A percentile compares a stretch with the other conserved stretches of the same genome.
These are phyloP conservation scores for Sarcodon sp. DNA, from an alignment of 768 basidiomycete genomes.

Conservation along the genomic window DNA sequence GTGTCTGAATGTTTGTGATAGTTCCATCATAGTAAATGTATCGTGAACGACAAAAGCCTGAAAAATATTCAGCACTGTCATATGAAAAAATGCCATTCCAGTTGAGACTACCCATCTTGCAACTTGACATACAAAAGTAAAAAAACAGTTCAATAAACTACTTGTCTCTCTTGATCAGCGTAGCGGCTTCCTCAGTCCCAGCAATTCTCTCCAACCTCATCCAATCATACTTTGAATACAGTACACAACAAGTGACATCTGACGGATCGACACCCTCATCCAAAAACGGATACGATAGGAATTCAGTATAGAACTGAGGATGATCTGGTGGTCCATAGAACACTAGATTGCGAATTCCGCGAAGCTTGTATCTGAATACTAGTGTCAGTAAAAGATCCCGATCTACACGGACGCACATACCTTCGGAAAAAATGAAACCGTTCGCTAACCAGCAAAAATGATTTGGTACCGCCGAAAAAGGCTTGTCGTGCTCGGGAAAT, in stretches of 20 bases:
- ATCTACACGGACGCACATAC: slow-evolving; percentile 20
- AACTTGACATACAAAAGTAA: too few species aligned
- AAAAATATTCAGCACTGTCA: too few species aligned
- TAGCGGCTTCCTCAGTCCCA: slow-evolving; percentile 24
- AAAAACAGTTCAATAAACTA: too few species aligned
- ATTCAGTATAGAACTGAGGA: slow-evolving; percentile 84
- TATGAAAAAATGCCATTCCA: too few species aligned
- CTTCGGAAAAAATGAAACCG: slow-evolving; percentile 98
- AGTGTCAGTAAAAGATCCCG: background rate
- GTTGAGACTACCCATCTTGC: too few species aligned
- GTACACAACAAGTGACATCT: slow-evolving; percentile 71
- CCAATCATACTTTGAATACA: slow-evolving; percentile 87
- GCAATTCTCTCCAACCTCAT: slow-evolving; percentile 81
- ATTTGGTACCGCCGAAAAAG: slow-evolving; percentile 80
- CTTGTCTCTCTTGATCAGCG: slow-evolving; percentile 13
- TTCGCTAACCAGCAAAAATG: slow-evolving; percentile 86
- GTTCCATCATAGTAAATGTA: too few species aligned
- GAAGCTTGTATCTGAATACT: slow-evolving; percentile 66
- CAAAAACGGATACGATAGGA: slow-evolving; percentile 82
- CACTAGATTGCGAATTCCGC: slow-evolving; percentile 84
- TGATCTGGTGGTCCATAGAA: slow-evolving; percentile 93
- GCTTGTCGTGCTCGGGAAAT: slow-evolving; percentile 88
- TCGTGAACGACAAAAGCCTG: too few species aligned
- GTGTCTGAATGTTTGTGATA: too few species aligned
- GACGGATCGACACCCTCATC: slow-evolving; percentile 77